Percentiles rank a stretch among this genome's conserved stretches.
These are phyloP conservation scores for Myriosclerotinia scirpicola DNA, from an alignment of 2,329 filamentous ascomycete genomes.

Conservation along the genomic window DNA sequence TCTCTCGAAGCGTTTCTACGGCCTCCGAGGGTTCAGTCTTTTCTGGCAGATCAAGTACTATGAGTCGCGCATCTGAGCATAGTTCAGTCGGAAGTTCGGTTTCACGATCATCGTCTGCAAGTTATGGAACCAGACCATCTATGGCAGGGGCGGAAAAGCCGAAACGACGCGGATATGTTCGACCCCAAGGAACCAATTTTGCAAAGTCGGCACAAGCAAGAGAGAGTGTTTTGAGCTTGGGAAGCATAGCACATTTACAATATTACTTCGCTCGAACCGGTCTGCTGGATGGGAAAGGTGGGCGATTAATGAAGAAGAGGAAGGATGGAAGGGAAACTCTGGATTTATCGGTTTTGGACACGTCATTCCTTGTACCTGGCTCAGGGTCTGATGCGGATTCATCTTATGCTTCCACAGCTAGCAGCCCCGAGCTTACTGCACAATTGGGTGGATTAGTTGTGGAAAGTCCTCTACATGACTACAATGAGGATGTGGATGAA, in stretches of 20 bases:
- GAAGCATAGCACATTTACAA: conserved; percentile 94
- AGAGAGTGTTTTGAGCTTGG: conserved; percentile 93
- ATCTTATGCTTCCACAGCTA: conserved; percentile 59
- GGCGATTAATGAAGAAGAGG: conserved; percentile 73
- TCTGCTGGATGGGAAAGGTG: conserved; percentile 88
- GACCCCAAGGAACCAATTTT: conserved; percentile 57
- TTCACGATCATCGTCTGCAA: conserved; percentile 65
- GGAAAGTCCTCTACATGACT: conserved; percentile 45
- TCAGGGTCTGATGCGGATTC: conserved; percentile 56
- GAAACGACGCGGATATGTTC: conserved; percentile 45
- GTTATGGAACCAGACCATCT: conserved; percentile 50
- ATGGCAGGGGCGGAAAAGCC: conserved; percentile 42
- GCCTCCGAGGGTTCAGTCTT: conserved; percentile 50
- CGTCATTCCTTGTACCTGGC: conserved; percentile 45
- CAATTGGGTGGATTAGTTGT: conserved; percentile 39
- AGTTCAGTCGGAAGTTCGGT: conserved; percentile 49
- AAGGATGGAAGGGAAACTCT: conserved; percentile 51
- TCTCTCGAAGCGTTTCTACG: conserved; percentile 65
- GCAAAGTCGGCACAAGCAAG: conserved; percentile 84
- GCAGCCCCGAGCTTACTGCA: conserved; percentile 55
- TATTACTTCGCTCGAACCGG: conserved; percentile 98
- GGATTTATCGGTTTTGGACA: conserved; percentile 56
- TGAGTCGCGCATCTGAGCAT: conserved; percentile 54
- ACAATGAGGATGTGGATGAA: conserved; percentile 50
- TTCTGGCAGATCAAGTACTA: conserved; percentile 46